A percentile compares a stretch with the other conserved stretches of the same genome.
Conservation (phyloP, 345 rosid genomes). For the Acer campestre region DNA sequence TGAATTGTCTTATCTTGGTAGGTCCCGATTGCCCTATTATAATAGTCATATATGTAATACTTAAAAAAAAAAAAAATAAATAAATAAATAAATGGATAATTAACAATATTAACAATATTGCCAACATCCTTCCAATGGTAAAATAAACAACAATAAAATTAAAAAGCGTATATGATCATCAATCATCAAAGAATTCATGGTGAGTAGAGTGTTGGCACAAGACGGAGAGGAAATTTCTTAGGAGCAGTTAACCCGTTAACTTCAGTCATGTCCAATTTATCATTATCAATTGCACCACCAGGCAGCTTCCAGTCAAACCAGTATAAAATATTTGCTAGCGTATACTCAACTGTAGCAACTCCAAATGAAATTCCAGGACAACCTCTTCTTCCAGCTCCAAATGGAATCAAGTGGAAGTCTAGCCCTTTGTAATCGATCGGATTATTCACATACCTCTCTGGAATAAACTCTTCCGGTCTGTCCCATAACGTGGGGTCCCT, state of each 20-base stretch:
- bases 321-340: constrained; percentile 11
- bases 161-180: too few species aligned
- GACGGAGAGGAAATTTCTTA: constrained; percentile 11
- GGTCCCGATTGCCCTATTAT: too few species aligned
- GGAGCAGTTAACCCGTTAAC: not conserved
- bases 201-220: not conserved
- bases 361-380: constrained; percentile 19
- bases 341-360: not conserved
- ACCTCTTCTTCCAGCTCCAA: constrained; percentile 16
- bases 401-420: constrained; percentile 6
- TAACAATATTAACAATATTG: too few species aligned
- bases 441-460: constrained; percentile 12
- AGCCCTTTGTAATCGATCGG: constrained; percentile 5
- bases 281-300: not conserved
- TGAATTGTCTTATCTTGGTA: too few species aligned
- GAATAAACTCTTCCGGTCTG: constrained; percentile 6
- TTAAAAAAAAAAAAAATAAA: too few species aligned
- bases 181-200: not conserved
- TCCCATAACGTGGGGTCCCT: constrained; percentile 19
- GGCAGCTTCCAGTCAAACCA: constrained; percentile 22
- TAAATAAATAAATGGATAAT: too few species aligned
- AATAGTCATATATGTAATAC: too few species aligned
- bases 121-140: too few species aligned
- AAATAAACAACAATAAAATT: too few species aligned
- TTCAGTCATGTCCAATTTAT: constrained; percentile 18